phyloP scores from a whole-genome alignment of 768 basidiomycete species.

The Austroboletus eburneus region DNA sequence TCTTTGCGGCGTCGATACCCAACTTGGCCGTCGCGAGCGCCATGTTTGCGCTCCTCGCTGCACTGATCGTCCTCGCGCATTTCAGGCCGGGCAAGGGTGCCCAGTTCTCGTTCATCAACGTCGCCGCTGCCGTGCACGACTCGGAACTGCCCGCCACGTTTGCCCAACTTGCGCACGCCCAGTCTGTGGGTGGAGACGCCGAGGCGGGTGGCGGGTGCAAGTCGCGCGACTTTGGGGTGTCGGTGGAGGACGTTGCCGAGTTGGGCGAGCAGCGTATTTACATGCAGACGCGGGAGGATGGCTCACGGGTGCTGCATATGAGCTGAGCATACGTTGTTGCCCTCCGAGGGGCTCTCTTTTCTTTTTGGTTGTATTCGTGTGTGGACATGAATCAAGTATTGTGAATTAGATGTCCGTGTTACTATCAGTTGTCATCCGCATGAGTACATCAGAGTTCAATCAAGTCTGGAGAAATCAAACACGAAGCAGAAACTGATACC shows the following conservation, averaged over 20 bases:
- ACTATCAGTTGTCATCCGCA: too few species aligned
- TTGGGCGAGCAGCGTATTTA: conserved; percentile 8
- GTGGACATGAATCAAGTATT: too few species aligned
- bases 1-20: conserved; percentile 27
- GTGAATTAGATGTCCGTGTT: too few species aligned
- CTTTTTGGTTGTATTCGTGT: too few species aligned
- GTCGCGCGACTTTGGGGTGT: too few species aligned
- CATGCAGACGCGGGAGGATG: conserved; percentile 16
- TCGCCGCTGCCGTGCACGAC: conserved; percentile 19
- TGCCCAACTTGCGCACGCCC: conserved; percentile 8
- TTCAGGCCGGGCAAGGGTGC: conserved; percentile 21
- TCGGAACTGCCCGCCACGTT: conserved; percentile 21
- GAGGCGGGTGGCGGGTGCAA: too few species aligned
- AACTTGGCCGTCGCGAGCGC: conserved; percentile 22
- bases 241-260: conserved; percentile 4
- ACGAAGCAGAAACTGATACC: too few species aligned
- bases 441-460: too few species aligned
- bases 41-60: conserved; percentile 22
- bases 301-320: conserved; percentile 18
- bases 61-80: conserved; percentile 18
- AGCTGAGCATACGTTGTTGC: conserved; percentile 8
- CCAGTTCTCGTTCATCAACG: conserved; percentile 22
- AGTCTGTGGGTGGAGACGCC: too few species aligned
- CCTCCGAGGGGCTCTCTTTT: too few species aligned
- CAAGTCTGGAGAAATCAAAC: too few species aligned